Conservation (phyloP, 257 asterid genomes). For the Solanum bulbocastanum region DNA sequence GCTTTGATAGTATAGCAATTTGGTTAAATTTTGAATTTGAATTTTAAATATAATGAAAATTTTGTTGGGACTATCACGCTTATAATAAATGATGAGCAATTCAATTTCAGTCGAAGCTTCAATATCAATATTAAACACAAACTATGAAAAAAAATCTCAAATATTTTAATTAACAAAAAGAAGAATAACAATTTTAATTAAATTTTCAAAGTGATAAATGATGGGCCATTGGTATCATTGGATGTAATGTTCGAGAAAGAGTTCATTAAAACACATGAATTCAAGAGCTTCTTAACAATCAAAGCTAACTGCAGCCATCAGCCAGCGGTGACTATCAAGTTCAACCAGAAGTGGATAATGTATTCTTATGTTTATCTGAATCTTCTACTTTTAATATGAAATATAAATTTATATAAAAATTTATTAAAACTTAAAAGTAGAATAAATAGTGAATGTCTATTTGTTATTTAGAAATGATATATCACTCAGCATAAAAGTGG, state of each 20-base stretch:
- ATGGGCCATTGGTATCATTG: neutral
- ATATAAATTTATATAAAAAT: neutral
- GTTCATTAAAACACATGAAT: neutral
- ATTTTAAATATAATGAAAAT: too few species aligned
- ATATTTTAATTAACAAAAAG: too few species aligned
- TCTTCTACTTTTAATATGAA: neutral
- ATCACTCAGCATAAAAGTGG: neutral
- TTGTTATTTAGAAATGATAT: neutral
- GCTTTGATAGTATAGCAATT: neutral
- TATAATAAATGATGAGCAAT: too few species aligned
- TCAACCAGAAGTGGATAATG: neutral
- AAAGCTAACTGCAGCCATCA: neutral
- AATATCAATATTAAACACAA: too few species aligned
- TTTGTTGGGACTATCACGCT: rapidly evolving
- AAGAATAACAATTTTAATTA: too few species aligned
- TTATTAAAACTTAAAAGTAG: neutral
- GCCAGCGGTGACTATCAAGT: neutral
- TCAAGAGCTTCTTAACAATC: neutral
- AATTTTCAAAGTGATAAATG: too few species aligned
- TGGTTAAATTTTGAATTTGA: neutral
- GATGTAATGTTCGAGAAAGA: neutral
- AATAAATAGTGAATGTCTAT: too few species aligned
- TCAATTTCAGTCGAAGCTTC: too few species aligned
- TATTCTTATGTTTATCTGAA: neutral
- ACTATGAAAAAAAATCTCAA: too few species aligned